phyloP scores from a whole-genome alignment of 2,329 filamentous ascomycete genomes.

The Xylaria sp. region DNA sequence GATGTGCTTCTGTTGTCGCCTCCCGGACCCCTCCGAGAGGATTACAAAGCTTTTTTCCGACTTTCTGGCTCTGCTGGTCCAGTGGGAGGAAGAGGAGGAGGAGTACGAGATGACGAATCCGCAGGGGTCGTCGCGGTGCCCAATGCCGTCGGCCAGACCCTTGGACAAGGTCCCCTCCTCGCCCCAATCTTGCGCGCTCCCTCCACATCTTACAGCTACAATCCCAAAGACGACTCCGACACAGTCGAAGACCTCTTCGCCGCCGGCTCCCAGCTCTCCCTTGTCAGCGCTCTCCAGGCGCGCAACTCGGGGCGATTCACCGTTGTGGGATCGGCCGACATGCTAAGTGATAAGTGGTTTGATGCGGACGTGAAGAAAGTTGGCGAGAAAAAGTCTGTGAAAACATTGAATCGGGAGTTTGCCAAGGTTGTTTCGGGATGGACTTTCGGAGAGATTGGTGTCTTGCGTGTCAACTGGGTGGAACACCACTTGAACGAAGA shows the following conservation, averaged over 20 bases:
- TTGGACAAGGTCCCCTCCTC: constrained; percentile 82
- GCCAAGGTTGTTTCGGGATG: constrained; percentile 88
- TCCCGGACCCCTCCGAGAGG: constrained; percentile 73
- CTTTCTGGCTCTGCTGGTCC: constrained; percentile 58
- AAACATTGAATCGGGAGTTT: constrained; percentile 85
- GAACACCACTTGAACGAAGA: constrained; percentile 77
- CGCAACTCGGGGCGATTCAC: constrained; percentile 92
- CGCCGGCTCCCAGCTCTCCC: constrained; percentile 81
- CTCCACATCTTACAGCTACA: constrained; percentile 90
- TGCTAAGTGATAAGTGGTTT: constrained; percentile 91
- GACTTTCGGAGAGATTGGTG: constrained; percentile 94
- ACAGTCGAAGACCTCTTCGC: constrained; percentile 85
- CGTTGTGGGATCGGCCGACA: constrained; percentile 85
- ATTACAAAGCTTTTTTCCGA: constrained; percentile 81
- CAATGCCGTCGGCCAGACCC: constrained; percentile 79
- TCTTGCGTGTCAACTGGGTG: constrained; percentile 84
- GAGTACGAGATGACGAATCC: neutral
- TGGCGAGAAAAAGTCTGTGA: constrained; percentile 61
- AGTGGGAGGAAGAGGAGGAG: neutral
- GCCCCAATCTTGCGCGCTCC: constrained; percentile 85
- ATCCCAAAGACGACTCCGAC: constrained; percentile 84
- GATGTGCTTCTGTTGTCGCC: constrained; percentile 85
- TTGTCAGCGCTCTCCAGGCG: constrained; percentile 89
- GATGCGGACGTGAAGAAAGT: constrained; percentile 78
- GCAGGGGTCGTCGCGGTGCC: constrained; percentile 79